Evolutionary conservation across 768 basidiomycete genomes (phyloP), one percentile per base, ranked within the genome.

Genomic region (Lactarius hatsudake): DNA sequence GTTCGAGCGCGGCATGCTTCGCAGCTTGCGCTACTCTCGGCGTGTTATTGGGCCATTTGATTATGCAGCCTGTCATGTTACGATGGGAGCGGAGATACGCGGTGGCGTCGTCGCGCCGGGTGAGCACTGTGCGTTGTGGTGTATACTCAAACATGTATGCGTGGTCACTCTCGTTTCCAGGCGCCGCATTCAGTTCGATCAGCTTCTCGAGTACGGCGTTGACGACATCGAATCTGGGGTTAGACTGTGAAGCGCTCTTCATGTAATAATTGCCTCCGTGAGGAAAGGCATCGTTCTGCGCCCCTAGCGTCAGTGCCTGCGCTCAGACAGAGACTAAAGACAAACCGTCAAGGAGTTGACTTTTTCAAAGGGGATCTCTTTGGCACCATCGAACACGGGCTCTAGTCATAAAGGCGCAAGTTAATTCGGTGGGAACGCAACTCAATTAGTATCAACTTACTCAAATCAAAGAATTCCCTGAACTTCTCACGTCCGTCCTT

Each of bases 311-410:
- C 5, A 36, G 40, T 30, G 3, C 10, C 32, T 5, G 28, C 30
- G 18, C 34, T 15, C 10, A 20, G 36, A 23, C 55, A 43, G 34
- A 34, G 28, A 34, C 20, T 15, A n/a, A 34, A 4, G 36, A 28
- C 51, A 36, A 43, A 82, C 83, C 73, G 77, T 72, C 2, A 83
- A 48, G 2, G 71, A 59, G 69, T 85, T 85, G n/a, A 84, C 48
- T 43, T 75, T 66, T 65, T 82, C 82, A 64, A 78, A 86, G 2
- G 83, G 83, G 0, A 83, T 76, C 68, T 84, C 84, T 23, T 74
- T 74, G 10, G 80, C 74, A 15, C 69, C 65, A 69, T 84, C 81
- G 0, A 72, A 73, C n/a, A 81, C 60, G 30, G 83, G 82, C 8
- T 75, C 83, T 84, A 65, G 5, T 6, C 28, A 59, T 13, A 23